These are phyloP conservation scores for Geoglossum cookeanum DNA, from an alignment of 2,329 filamentous ascomycete species.

Conservation along the genomic window DNA sequence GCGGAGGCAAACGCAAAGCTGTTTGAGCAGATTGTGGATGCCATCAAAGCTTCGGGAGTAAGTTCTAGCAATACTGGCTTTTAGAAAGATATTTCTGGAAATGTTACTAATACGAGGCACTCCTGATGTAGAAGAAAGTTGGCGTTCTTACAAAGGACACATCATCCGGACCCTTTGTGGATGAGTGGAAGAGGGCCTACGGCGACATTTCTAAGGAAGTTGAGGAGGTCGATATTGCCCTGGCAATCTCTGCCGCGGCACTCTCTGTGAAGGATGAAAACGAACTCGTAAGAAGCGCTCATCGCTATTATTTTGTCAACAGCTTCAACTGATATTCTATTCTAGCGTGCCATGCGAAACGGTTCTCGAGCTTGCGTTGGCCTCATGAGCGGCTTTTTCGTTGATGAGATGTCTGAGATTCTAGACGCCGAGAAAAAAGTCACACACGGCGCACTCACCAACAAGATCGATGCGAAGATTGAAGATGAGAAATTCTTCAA, in stretches of 20 bases:
- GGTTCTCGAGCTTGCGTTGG: conserved; percentile 87
- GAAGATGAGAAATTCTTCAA: conserved; percentile 92
- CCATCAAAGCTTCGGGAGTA: conserved; percentile 75
- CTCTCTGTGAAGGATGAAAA: conserved; percentile 90
- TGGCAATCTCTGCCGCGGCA: conserved; percentile 62
- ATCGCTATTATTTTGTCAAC: conserved; percentile 3
- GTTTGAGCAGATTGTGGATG: conserved; percentile 64
- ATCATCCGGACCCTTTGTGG: conserved; percentile 72
- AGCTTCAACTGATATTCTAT: not conserved
- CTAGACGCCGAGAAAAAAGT: conserved; percentile 95
- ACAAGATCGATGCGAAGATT: conserved; percentile 77
- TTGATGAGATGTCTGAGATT: conserved; percentile 94
- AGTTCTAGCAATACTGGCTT: conserved; percentile 20
- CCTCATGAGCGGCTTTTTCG: conserved; percentile 87
- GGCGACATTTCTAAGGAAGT: conserved; percentile 62
- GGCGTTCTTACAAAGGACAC: conserved; percentile 72
- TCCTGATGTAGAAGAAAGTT: conserved; percentile 53
- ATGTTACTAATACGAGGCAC: not conserved
- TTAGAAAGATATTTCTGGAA: not conserved
- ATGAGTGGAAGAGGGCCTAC: conserved; percentile 85
- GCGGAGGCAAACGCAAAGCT: conserved; percentile 79
- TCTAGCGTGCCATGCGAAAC: conserved; percentile 72
- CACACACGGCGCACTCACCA: conserved; percentile 68
- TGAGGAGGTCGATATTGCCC: conserved; percentile 71
- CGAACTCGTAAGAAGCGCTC: conserved; percentile 43